Conservation (phyloP, 495 filamentous ascomycete genomes). For the Penicillium maclennaniae region DNA sequence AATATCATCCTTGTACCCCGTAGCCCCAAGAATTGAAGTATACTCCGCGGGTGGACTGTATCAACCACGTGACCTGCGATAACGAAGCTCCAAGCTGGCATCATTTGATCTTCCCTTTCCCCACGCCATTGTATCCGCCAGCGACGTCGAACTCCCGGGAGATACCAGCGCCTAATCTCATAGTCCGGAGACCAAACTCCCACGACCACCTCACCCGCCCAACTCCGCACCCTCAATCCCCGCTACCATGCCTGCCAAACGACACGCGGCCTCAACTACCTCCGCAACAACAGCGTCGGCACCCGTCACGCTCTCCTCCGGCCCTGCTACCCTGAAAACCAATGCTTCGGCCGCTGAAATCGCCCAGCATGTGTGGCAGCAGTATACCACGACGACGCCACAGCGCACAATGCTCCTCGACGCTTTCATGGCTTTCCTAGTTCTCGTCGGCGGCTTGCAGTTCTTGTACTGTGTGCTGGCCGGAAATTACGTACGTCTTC, state of each 20-base stretch:
- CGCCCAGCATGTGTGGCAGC: constrained; percentile 56
- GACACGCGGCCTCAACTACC: constrained; percentile 39
- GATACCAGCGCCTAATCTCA: constrained; percentile 7
- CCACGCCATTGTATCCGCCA: constrained; percentile 18
- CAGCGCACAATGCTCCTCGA: constrained; percentile 92
- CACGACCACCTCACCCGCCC: background rate
- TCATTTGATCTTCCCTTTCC: constrained; percentile 20
- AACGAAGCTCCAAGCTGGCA: constrained; percentile 36
- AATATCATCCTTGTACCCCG: background rate
- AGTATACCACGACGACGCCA: constrained; percentile 74
- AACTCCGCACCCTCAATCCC: constrained; percentile 6
- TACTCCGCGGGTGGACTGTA: constrained; percentile 4
- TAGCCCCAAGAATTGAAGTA: background rate
- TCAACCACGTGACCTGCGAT: constrained; percentile 27
- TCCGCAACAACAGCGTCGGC: constrained; percentile 30
- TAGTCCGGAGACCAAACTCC: constrained; percentile 1
- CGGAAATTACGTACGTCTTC: constrained; percentile 80
- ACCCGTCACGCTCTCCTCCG: constrained; percentile 43
- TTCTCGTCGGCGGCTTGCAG: constrained; percentile 80
- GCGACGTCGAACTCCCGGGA: constrained; percentile 2
- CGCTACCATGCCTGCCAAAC: constrained; percentile 48
- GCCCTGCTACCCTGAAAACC: constrained; percentile 36
- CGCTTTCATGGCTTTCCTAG: constrained; percentile 85
- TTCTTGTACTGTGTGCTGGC: constrained; percentile 90
- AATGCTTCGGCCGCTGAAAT: constrained; percentile 52